phyloP scores from a whole-genome alignment of 2,329 filamentous ascomycete species.

The Clonostachys rhizophaga region DNA sequence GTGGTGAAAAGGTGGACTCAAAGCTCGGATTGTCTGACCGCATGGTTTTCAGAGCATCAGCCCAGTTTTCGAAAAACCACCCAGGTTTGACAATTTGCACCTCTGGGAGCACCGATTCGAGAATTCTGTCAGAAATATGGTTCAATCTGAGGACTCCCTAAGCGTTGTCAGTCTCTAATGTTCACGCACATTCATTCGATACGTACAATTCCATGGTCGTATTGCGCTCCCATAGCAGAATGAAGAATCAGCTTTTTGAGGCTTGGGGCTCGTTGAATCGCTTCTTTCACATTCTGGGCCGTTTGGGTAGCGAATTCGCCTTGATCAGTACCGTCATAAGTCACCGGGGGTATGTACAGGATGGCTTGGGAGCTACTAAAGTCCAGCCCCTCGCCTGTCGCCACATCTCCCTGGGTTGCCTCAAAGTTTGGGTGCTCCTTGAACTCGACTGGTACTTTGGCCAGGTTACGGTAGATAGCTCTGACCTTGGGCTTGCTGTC shows the following conservation, averaged over 20 bases:
- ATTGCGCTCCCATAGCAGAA: conserved; percentile 20
- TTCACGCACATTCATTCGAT: background rate
- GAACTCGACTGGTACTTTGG: conserved; percentile 21
- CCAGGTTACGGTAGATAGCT: conserved; percentile 20
- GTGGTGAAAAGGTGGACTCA: conserved; percentile 16
- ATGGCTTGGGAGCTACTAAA: conserved; percentile 20
- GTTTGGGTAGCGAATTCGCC: conserved; percentile 13
- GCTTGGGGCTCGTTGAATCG: conserved; percentile 7
- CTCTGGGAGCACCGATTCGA: conserved; percentile 10
- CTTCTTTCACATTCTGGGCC: conserved; percentile 13
- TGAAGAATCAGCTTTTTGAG: conserved; percentile 15
- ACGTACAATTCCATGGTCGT: conserved; percentile 19
- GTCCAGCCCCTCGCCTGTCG: conserved; percentile 12
- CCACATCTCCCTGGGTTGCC: conserved; percentile 21
- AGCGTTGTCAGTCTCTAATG: background rate
- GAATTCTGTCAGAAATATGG: conserved; percentile 11
- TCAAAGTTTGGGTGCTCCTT: conserved; percentile 15
- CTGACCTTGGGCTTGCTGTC: conserved; percentile 11
- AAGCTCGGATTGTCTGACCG: conserved; percentile 12
- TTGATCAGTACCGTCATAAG: conserved; percentile 12
- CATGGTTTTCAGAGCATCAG: conserved; percentile 8
- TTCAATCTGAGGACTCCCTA: conserved; percentile 19
- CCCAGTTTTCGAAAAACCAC: conserved; percentile 10
- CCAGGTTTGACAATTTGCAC: conserved; percentile 12
- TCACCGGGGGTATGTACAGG: conserved; percentile 24